Evolutionary conservation across 352 stramenopile species (phyloP).

Genomic region (Aphanomyces astaci): DNA sequence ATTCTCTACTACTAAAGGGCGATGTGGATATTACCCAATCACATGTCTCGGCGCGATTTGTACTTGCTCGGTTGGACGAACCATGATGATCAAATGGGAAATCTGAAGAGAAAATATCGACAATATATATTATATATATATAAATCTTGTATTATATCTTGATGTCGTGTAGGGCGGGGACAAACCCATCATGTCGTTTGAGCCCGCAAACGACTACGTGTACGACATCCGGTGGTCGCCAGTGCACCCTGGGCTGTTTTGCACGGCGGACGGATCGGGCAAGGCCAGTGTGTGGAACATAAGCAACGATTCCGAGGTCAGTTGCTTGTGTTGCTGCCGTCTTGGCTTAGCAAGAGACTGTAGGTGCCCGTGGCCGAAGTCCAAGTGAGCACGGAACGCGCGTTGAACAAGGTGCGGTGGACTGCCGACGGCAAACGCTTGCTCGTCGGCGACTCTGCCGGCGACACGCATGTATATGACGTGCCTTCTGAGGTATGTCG

Average conservation of each 20-base stretch:
- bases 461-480: conserved; percentile 68
- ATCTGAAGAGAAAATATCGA: no score
- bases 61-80: no score
- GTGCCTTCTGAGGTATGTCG: conserved; percentile 62
- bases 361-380: conserved; percentile 48
- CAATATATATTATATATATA: no score
- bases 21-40: no score
- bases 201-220: conserved; percentile 83
- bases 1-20: no score
- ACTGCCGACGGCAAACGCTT: conserved; percentile 66
- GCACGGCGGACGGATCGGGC: conserved; percentile 68
- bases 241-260: conserved; percentile 70
- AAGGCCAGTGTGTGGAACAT: conserved; percentile 79
- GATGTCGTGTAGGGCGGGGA: conserved; percentile 48
- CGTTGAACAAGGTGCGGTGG: conserved; percentile 82
- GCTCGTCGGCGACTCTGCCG: conserved; percentile 67
- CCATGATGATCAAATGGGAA: no score
- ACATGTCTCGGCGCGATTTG: no score
- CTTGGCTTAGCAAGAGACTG: neutral
- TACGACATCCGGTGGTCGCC: conserved; percentile 83
- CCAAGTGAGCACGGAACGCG: conserved; percentile 53
- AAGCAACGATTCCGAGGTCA: conserved; percentile 61
- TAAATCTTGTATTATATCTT: neutral
- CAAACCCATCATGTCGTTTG: conserved; percentile 64
- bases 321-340: neutral